Evolutionary conservation across 2,329 filamentous ascomycete species (phyloP).

Genomic region (Nigrospora osmanthi): DNA sequence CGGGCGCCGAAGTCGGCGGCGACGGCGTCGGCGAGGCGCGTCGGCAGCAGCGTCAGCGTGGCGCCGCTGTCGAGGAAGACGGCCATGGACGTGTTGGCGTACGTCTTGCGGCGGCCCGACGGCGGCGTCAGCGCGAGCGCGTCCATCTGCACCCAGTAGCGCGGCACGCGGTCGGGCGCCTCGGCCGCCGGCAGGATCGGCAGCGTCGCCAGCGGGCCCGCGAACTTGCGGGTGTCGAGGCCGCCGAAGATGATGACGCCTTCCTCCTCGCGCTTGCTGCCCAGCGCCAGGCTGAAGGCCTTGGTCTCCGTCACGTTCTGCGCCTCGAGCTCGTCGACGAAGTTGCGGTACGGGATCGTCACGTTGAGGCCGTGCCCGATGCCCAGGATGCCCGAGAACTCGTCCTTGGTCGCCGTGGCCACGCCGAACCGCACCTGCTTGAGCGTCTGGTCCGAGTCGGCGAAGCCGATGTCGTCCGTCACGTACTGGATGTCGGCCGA

Average conservation of each 20-base stretch:
- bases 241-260: constrained; percentile 64
- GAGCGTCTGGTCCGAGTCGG: constrained; percentile 30
- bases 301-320: constrained; percentile 50
- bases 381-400: constrained; percentile 59
- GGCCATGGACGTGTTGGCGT: constrained; percentile 31
- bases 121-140: constrained; percentile 33
- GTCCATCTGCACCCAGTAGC: constrained; percentile 44
- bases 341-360: constrained; percentile 40
- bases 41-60: constrained; percentile 59
- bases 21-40: constrained; percentile 40
- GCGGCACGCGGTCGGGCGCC: constrained; percentile 46
- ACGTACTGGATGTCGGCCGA: constrained; percentile 42
- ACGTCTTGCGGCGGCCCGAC: constrained; percentile 22
- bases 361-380: constrained; percentile 57
- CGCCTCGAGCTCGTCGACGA: constrained; percentile 39
- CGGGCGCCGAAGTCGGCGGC: constrained; percentile 39
- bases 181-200: constrained; percentile 48
- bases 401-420: constrained; percentile 40
- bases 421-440: constrained; percentile 57
- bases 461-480: constrained; percentile 34
- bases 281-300: constrained; percentile 59
- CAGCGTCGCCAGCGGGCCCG: constrained; percentile 48
- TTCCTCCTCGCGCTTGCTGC: constrained; percentile 49
- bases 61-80: constrained; percentile 67
- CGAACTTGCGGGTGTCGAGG: constrained; percentile 57